Percentiles rank a stretch among this genome's conserved stretches.
These are phyloP conservation scores for Suillus brevipes DNA, from an alignment of 768 basidiomycete species.

Conservation along the genomic window DNA sequence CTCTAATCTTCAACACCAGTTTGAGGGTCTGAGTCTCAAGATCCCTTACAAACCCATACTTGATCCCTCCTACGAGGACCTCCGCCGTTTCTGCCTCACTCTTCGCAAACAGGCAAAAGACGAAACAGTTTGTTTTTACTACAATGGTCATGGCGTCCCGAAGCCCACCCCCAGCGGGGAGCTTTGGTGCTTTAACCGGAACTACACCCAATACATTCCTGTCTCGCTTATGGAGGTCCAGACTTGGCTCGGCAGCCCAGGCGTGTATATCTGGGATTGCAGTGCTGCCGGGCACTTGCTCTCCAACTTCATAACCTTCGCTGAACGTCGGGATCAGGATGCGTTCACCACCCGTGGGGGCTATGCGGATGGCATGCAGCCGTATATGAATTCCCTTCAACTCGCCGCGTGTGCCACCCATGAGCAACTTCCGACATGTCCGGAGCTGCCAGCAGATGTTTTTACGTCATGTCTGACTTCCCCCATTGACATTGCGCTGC, in stretches of 20 bases:
- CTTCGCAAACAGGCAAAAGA: slow-evolving; percentile 88
- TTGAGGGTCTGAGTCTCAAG: slow-evolving; percentile 92
- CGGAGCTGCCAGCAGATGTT: slow-evolving; percentile 94
- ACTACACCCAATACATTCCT: slow-evolving; percentile 98
- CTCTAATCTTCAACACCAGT: slow-evolving; percentile 90
- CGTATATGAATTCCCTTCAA: slow-evolving; percentile 86
- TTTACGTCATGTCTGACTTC: slow-evolving; percentile 98
- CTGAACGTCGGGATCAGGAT: slow-evolving; percentile 73
- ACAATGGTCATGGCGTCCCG: slow-evolving; percentile 98
- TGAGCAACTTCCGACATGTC: slow-evolving; percentile 91
- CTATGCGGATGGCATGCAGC: slow-evolving; percentile 58
- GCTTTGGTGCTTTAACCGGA: slow-evolving; percentile 97
- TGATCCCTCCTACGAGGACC: slow-evolving; percentile 93
- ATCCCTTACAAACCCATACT: slow-evolving; percentile 93
- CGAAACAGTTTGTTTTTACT: slow-evolving; percentile 93
- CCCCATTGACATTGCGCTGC: slow-evolving; percentile 95
- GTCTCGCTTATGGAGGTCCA: slow-evolving; percentile 94
- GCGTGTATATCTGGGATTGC: slow-evolving; percentile 99
- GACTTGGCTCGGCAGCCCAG: slow-evolving; percentile 90
- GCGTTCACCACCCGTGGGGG: slow-evolving; percentile 57
- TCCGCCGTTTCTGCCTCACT: slow-evolving; percentile 81
- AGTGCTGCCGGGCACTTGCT: slow-evolving; percentile 95
- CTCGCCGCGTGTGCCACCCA: slow-evolving; percentile 92
- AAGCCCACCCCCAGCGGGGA: slow-evolving; percentile 95
- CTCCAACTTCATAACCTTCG: slow-evolving; percentile 82